Evolutionary conservation across 495 filamentous ascomycete genomes (phyloP), one percentile per base, ranked within the genome.

Genomic region (Penicillium maclennaniae): DNA sequence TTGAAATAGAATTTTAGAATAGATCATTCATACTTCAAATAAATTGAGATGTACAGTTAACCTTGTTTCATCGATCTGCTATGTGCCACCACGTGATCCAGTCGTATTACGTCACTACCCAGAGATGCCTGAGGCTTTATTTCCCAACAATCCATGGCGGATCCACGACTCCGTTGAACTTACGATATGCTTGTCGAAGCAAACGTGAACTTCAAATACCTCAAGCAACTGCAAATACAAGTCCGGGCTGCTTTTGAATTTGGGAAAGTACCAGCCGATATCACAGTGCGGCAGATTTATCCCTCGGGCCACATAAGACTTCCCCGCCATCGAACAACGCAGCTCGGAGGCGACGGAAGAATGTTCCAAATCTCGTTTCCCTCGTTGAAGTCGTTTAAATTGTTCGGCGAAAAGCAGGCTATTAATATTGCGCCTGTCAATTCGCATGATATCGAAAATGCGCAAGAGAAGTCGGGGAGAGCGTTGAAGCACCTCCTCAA

Each of bases 401-500:
- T 62, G 1, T 68, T 65, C 21, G 66, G 60, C 0, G 56, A 62
- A 16, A 56, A 60, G 15, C 60, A 68, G 20, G 60, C 73, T 43
- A 86, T 92, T 57, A 73, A 86, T 49, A 63, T 97, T 19, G 75
- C 86, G 6, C 73, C 87, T 0, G 86, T 92, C 37, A 74, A 87
- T 46, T 73, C 87, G 46, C 82, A 92, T 71, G 82, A 86, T 64
- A 80, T 95, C 47, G 93, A 97, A 67, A 87, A 82, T 7, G 78
- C 81, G 17, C 76, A 82, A 8, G 90, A 92, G 52, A 95, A 91
- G 69, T 74, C 87, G 26, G 83, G 87, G 10, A 73, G 92, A 53
- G 89, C 89, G 5, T 77, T 99, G 47, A 96, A 93, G 67, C 91
- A 97, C 66, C 77, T 97, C 14, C 63, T 99, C 31, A 85, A 85